These are phyloP conservation scores for Termitomyces sp. DNA, from an alignment of 768 basidiomycete genomes.

Conservation along the genomic window DNA sequence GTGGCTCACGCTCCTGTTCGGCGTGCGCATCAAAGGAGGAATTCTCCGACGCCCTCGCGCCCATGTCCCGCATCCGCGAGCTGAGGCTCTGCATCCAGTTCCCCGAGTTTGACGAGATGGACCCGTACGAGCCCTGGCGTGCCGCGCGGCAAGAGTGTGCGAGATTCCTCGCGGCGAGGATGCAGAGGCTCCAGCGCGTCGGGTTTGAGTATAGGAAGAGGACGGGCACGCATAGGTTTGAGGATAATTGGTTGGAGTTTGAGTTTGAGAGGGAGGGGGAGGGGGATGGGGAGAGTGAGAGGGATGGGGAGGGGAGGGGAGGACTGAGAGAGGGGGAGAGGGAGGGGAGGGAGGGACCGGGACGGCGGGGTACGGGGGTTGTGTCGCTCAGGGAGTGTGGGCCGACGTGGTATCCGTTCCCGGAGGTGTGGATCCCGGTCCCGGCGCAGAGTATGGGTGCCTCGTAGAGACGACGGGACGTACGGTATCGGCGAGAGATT, in stretches of 20 bases:
- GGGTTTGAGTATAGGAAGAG: slow-evolving; percentile 40
- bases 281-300: too few species aligned
- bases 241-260: slow-evolving; percentile 41
- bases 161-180: slow-evolving; percentile 27
- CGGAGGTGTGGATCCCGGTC: slow-evolving; percentile 33
- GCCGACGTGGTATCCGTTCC: slow-evolving; percentile 38
- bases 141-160: slow-evolving; percentile 31
- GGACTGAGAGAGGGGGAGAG: slow-evolving; percentile 17
- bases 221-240: slow-evolving; percentile 34
- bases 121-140: slow-evolving; percentile 27
- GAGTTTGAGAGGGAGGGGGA: slow-evolving; percentile 24
- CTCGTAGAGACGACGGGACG: neutral
- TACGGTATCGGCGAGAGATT: neutral
- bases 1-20: slow-evolving; percentile 3
- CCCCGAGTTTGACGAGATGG: slow-evolving; percentile 30
- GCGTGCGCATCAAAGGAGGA: slow-evolving; percentile 22
- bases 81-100: slow-evolving; percentile 36
- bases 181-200: slow-evolving; percentile 27
- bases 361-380: slow-evolving; percentile 6
- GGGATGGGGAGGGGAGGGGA: too few species aligned
- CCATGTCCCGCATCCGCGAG: slow-evolving; percentile 18
- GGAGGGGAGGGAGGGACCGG: too few species aligned
- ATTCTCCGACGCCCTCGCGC: slow-evolving; percentile 28
- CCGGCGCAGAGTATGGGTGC: neutral
- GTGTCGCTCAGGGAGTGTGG: slow-evolving; percentile 25